Conservation (phyloP, 2,329 filamentous ascomycete genomes). For the Hawksworthiomyces lignivorus region DNA sequence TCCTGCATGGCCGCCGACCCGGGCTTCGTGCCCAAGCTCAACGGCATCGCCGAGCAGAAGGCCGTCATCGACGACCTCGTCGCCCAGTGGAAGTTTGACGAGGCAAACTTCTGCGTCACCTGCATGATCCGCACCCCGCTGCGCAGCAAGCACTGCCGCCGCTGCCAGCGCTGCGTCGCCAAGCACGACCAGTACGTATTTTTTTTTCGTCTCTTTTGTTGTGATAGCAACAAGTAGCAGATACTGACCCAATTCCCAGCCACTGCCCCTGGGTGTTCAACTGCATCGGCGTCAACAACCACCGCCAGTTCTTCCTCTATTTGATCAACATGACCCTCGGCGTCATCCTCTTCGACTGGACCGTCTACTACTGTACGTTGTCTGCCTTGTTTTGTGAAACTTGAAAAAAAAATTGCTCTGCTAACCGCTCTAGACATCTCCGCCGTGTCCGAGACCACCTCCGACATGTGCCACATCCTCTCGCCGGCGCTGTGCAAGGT, state of each 20-base stretch:
- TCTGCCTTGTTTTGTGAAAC: not conserved
- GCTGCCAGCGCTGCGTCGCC: constrained; percentile 85
- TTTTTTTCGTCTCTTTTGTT: not conserved
- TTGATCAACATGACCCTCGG: constrained; percentile 70
- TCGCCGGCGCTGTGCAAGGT: constrained; percentile 67
- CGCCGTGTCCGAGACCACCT: constrained; percentile 44
- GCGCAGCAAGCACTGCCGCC: constrained; percentile 90
- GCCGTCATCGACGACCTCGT: constrained; percentile 83
- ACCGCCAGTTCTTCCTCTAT: constrained; percentile 92
- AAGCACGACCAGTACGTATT: constrained; percentile 89
- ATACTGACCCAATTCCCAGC: constrained; percentile 37
- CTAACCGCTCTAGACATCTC: constrained; percentile 55
- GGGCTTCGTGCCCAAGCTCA: constrained; percentile 85
- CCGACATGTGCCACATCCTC: constrained; percentile 63
- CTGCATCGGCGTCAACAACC: constrained; percentile 91
- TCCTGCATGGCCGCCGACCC: constrained; percentile 83
- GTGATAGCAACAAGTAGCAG: no score
- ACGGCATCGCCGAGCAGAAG: constrained; percentile 83
- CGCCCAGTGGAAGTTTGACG: constrained; percentile 80
- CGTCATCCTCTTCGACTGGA: constrained; percentile 61
- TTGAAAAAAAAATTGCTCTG: constrained; percentile 2
- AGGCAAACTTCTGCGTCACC: constrained; percentile 83
- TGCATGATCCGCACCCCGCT: constrained; percentile 94
- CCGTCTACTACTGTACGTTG: constrained; percentile 63
- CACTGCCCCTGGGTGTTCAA: constrained; percentile 99